These are phyloP conservation scores for Linnemannia zychae DNA, from an alignment of 192 early-diverging fungal genomes.

Conservation along the genomic window DNA sequence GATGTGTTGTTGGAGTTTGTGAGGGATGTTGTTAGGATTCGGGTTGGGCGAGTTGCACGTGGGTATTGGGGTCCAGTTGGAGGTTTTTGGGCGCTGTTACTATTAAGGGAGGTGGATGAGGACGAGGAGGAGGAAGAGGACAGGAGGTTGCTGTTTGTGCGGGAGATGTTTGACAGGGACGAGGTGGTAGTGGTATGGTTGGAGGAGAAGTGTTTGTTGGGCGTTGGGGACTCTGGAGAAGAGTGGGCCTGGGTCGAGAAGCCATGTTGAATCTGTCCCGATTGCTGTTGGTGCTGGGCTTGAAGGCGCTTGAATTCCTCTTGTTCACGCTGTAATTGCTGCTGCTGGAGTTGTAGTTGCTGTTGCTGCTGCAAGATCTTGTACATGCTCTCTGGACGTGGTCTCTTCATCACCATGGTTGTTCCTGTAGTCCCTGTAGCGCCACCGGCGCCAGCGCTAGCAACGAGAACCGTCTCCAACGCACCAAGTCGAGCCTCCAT, in stretches of 20 bases:
- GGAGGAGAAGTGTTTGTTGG: too few species aligned
- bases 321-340: neutral
- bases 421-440: neutral
- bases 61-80: neutral
- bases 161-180: constrained; percentile 1
- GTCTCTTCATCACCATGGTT: constrained; percentile 1
- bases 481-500: constrained; percentile 43
- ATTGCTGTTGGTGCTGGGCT: neutral
- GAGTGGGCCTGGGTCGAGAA: neutral
- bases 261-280: neutral
- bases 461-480: constrained; percentile 23
- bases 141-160: neutral
- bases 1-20: neutral
- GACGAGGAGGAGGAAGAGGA: neutral
- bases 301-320: neutral
- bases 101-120: too few species aligned
- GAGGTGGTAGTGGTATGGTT: neutral
- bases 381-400: constrained; percentile 35
- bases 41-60: neutral
- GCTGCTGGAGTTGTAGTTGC: neutral
- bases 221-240: too few species aligned
- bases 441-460: neutral
- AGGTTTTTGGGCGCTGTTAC: neutral
- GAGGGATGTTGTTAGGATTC: neutral
- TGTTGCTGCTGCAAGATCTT: constrained; percentile 19